Conservation (phyloP, 2,329 filamentous ascomycete genomes). For the Phyllosticta citriasiana region DNA sequence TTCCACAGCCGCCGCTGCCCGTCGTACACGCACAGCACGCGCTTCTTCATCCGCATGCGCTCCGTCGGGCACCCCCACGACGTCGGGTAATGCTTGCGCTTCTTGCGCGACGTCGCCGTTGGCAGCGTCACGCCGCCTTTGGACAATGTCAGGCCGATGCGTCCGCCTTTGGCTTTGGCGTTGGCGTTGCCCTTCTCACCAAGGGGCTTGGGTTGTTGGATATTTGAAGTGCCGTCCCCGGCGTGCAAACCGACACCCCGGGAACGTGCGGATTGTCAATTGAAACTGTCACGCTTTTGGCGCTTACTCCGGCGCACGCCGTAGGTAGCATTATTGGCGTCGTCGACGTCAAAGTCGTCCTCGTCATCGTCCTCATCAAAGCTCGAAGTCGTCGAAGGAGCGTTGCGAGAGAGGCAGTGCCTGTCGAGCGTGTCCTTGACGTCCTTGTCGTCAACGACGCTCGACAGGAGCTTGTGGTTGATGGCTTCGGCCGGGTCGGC, state of each 20-base stretch:
- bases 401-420: conserved; percentile 24
- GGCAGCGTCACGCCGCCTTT: conserved; percentile 58
- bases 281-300: conserved; percentile 28
- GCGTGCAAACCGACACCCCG: conserved; percentile 31
- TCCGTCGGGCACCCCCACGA: conserved; percentile 88
- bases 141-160: conserved; percentile 60
- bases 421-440: conserved; percentile 30
- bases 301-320: conserved; percentile 41
- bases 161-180: conserved; percentile 2
- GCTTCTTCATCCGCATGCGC: conserved; percentile 98
- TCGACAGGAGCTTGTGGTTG: conserved; percentile 32
- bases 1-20: conserved; percentile 82
- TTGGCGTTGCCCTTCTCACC: conserved; percentile 5
- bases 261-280: conserved; percentile 41
- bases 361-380: conserved; percentile 55
- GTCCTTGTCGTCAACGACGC: conserved; percentile 30
- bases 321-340: conserved; percentile 44
- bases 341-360: conserved; percentile 43
- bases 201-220: conserved; percentile 2
- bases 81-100: conserved; percentile 83
- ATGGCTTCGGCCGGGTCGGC: conserved; percentile 33
- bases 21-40: conserved; percentile 86
- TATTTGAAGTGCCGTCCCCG: conserved; percentile 27
- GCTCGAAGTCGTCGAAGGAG: conserved; percentile 55
- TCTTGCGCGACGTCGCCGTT: conserved; percentile 59